A percentile compares a stretch with the other conserved stretches of the same genome.
Conservation (phyloP, 768 basidiomycete species). For the Rhodosporidiobolus odoratus region DNA sequence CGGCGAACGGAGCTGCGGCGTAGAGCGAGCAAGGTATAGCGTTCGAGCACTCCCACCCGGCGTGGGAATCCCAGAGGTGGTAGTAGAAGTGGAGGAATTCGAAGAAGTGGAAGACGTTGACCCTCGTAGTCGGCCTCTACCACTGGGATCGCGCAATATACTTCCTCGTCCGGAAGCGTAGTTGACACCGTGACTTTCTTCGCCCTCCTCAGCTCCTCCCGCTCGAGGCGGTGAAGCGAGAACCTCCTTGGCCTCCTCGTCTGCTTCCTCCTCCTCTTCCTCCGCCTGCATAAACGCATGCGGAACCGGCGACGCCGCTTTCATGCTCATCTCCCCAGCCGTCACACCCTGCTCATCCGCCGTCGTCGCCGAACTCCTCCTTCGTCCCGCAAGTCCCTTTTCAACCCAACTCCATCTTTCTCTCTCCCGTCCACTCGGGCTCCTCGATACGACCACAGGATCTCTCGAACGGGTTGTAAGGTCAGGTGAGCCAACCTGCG, state of each 20-base stretch:
- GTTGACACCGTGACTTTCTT: neutral
- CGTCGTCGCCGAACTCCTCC: neutral
- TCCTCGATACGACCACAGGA: neutral
- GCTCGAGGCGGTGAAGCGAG: neutral
- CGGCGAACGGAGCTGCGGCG: neutral
- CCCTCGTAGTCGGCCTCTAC: no score
- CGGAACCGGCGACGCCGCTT: neutral
- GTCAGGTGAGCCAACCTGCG: neutral
- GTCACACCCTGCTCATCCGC: neutral
- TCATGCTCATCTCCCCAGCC: neutral
- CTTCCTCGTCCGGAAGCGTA: neutral
- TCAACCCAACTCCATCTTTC: neutral
- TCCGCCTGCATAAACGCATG: neutral
- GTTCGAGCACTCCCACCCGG: no score
- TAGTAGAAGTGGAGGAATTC: no score
- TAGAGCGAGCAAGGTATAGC: neutral
- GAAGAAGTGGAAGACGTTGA: no score
- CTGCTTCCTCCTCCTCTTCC: neutral
- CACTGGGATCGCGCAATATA: neutral
- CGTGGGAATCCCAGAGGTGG: no score
- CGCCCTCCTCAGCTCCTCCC: neutral
- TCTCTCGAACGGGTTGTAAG: neutral
- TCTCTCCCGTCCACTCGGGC: neutral
- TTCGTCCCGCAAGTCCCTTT: neutral
- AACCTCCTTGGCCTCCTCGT: neutral